phyloP scores from a whole-genome alignment of 2,329 filamentous ascomycete genomes.

The Alternaria sp. region DNA sequence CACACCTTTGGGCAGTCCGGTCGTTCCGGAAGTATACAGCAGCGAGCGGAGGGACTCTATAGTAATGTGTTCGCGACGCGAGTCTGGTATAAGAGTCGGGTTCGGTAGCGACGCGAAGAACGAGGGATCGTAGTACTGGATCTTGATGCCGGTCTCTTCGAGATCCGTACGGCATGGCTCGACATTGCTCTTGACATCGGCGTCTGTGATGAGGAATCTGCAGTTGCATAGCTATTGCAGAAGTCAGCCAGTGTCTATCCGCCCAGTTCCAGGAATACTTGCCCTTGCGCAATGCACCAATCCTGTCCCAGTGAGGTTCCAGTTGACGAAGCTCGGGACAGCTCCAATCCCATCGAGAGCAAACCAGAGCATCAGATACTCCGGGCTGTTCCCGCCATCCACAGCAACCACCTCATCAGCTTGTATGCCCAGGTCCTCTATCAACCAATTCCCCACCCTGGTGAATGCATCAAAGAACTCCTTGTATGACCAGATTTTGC shows the following conservation, averaged over 20 bases:
- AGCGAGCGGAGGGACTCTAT: conserved; percentile 37
- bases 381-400: conserved; percentile 44
- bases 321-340: conserved; percentile 43
- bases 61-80: conserved; percentile 27
- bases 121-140: conserved; percentile 39
- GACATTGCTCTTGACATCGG: conserved; percentile 57
- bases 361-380: conserved; percentile 49
- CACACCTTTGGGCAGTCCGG: conserved; percentile 45
- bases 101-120: conserved; percentile 33
- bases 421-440: conserved; percentile 42
- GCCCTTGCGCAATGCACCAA: conserved; percentile 47
- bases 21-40: conserved; percentile 48
- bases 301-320: conserved; percentile 43
- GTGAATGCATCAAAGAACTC: conserved; percentile 40
- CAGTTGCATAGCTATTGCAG: conserved; percentile 55
- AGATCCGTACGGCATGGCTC: conserved; percentile 35
- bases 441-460: conserved; percentile 44
- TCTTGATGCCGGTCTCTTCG: conserved; percentile 27
- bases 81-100: conserved; percentile 29
- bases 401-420: conserved; percentile 45
- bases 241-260: conserved; percentile 51
- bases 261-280: conserved; percentile 39
- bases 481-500: conserved; percentile 41
- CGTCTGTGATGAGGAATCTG: conserved; percentile 54
- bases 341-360: conserved; percentile 46